Conservation (phyloP, 495 filamentous ascomycete species). For the Apiosordaria backusii region DNA sequence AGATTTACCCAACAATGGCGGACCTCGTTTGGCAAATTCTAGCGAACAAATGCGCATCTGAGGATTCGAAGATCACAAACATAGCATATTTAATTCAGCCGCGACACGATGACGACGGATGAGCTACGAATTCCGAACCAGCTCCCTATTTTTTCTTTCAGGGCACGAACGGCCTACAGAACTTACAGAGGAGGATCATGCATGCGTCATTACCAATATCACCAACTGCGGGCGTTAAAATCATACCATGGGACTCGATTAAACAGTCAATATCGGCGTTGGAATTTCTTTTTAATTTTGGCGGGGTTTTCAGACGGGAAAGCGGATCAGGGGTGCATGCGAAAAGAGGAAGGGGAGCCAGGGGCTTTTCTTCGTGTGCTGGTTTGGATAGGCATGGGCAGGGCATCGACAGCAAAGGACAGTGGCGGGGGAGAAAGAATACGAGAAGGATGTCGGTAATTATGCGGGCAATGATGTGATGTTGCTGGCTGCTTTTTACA, state of each 20-base stretch:
- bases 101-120: constrained; percentile 1
- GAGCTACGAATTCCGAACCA: not conserved
- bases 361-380: not conserved
- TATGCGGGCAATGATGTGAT: not conserved
- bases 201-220: not conserved
- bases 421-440: not conserved
- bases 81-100: not conserved
- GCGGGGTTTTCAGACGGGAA: not conserved
- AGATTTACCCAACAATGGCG: constrained; percentile 47
- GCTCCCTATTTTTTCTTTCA: not conserved
- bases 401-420: not conserved
- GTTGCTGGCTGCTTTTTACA: not conserved
- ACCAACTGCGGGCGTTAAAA: not conserved
- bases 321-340: not conserved
- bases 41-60: not conserved
- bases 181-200: not conserved
- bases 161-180: no score
- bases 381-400: not conserved
- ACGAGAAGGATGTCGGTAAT: not conserved
- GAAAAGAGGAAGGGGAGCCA: not conserved
- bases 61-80: not conserved
- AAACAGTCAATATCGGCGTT: not conserved
- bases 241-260: not conserved
- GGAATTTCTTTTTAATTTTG: constrained; percentile 3
- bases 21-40: constrained; percentile 36